phyloP scores from a whole-genome alignment of 495 filamentous ascomycete species.

The Annulohypoxylon bovei region DNA sequence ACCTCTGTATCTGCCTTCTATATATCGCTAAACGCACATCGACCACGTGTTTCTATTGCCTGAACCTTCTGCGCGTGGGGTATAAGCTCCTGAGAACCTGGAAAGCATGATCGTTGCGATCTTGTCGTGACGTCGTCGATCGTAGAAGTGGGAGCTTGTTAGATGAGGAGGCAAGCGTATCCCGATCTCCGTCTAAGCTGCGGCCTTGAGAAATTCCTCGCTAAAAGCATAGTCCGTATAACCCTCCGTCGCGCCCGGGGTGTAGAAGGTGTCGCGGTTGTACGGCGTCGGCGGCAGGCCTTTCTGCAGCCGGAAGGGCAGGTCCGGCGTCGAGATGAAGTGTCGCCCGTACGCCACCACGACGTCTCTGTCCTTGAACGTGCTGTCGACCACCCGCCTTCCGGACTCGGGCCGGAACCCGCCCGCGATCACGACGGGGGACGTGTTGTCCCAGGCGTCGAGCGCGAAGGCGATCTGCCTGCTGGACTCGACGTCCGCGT shows the following conservation, averaged over 20 bases:
- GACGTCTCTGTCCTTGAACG: conserved; percentile 61
- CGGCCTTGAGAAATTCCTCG: conserved; percentile 37
- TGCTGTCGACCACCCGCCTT: conserved; percentile 56
- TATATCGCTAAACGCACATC: no score
- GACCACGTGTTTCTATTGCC: no score
- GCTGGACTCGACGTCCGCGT: neutral
- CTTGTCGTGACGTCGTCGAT: neutral
- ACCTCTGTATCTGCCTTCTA: no score
- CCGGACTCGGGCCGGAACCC: conserved; percentile 46
- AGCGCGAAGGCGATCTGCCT: conserved; percentile 38
- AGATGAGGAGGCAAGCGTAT: neutral
- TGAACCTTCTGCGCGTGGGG: no score
- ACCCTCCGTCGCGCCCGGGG: conserved; percentile 55
- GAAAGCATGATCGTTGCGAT: no score
- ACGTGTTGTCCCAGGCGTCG: conserved; percentile 37
- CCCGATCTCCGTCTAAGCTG: neutral
- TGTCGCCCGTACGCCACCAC: conserved; percentile 64
- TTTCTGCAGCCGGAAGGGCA: conserved; percentile 66
- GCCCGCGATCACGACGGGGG: conserved; percentile 43
- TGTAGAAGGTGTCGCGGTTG: conserved; percentile 67
- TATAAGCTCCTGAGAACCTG: no score
- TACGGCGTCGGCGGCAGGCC: conserved; percentile 63
- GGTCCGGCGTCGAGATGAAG: conserved; percentile 75
- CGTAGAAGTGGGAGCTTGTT: neutral
- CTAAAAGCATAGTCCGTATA: conserved; percentile 69